Percentiles rank a stretch among this genome's conserved stretches.
Conservation (phyloP, 1,139 yeast species). For the Candida tetrigidarum region DNA sequence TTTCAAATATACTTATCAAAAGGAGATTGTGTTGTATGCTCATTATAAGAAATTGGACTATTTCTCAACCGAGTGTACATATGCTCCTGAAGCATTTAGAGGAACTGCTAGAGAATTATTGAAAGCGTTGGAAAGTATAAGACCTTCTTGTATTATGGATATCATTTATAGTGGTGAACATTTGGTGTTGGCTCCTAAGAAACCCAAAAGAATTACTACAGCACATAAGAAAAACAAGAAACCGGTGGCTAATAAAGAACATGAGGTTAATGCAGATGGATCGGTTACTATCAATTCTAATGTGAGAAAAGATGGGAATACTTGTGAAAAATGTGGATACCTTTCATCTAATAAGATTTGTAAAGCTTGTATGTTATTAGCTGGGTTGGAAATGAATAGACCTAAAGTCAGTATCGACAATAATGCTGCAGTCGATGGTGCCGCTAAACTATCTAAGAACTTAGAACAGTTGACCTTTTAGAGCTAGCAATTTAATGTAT, state of each 20-base stretch:
- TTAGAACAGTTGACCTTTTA: constrained; percentile 69
- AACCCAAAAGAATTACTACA: constrained; percentile 33
- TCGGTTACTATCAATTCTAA: constrained; percentile 46
- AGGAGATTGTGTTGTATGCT: constrained; percentile 96
- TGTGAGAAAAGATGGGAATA: constrained; percentile 61
- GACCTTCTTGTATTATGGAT: constrained; percentile 95
- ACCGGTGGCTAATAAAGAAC: constrained; percentile 33
- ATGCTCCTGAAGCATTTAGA: constrained; percentile 98
- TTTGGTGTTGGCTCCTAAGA: constrained; percentile 66
- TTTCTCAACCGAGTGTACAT: constrained; percentile 96
- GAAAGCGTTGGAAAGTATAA: constrained; percentile 84
- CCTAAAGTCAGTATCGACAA: constrained; percentile 62
- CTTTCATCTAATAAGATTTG: constrained; percentile 86
- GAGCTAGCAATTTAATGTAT: too few relatives aligned
- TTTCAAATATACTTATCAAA: constrained; percentile 93
- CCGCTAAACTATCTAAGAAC: constrained; percentile 68
- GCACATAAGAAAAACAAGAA: constrained; percentile 35
- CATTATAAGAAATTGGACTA: constrained; percentile 95
- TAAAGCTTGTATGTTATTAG: constrained; percentile 89
- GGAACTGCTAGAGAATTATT: constrained; percentile 95
- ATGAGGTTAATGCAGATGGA: constrained; percentile 64
- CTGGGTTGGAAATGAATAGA: constrained; percentile 79
- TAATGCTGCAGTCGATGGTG: constrained; percentile 58
- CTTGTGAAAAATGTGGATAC: constrained; percentile 91
- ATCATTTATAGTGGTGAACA: constrained; percentile 94